phyloP scores from a whole-genome alignment of 495 filamentous ascomycete species.

The Neurospora terricola region DNA sequence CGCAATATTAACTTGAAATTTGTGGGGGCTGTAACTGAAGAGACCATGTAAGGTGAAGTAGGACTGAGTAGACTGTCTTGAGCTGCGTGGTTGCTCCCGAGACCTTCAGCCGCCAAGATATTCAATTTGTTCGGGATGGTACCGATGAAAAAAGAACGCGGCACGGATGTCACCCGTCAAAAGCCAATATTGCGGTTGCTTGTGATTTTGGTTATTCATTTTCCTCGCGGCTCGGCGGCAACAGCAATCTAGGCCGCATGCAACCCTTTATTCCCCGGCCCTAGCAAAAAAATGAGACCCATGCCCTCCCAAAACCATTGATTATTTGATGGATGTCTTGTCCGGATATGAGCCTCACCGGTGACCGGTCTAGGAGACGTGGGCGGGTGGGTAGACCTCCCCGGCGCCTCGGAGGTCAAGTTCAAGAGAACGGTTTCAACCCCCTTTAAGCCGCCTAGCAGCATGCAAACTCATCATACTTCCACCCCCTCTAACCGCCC shows the following conservation, averaged over 20 bases:
- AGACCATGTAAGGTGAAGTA: not conserved
- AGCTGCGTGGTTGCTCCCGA: not conserved
- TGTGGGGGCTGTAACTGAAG: not conserved
- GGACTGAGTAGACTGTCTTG: not conserved
- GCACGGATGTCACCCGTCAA: not conserved
- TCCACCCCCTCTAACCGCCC: not conserved
- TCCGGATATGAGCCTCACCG: not conserved
- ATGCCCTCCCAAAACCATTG: not conserved
- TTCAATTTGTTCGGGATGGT: not conserved
- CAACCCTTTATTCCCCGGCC: constrained; percentile 18
- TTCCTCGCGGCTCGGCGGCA: constrained; percentile 9
- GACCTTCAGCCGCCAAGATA: not conserved
- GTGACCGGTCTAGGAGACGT: not conserved
- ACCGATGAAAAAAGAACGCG: not conserved
- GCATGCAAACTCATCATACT: not conserved
- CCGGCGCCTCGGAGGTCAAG: not conserved
- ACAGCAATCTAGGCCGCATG: constrained; percentile 14
- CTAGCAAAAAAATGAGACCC: constrained; percentile 13
- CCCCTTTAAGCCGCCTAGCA: not conserved
- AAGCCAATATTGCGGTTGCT: constrained; percentile 1
- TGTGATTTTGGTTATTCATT: not conserved
- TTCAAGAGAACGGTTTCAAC: not conserved
- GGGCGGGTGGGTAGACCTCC: not conserved
- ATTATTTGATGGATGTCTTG: not conserved
- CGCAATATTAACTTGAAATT: not conserved